Base-by-base conservation (phyloP, 1,139 yeast genomes). In the Komagataea norvegica region DNA sequence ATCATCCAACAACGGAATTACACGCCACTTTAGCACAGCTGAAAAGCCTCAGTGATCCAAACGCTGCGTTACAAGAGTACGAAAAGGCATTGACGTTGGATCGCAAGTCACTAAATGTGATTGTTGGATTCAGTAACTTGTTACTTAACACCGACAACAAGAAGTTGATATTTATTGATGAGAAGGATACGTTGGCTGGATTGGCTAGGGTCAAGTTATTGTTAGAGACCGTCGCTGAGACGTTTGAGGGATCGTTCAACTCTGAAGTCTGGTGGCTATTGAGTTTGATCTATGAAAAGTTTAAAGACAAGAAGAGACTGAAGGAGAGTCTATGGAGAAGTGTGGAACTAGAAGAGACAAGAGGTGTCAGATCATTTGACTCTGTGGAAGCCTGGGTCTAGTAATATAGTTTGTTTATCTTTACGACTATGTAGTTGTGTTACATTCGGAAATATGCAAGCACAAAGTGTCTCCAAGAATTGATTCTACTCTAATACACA, bases 201-300 rank as follows among this genome's bases (percentile, higher is more conserved):
- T 57, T 73, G 10, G 78, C 86, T 4, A 66, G 94, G 38, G 64
- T 81, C 44, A 76, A 79, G 55, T 71, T 76, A 38, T 61, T 77
- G 37, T 64, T 87, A 39, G 91, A 84, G 49, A 60, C 66, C n/a
- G 57, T 79, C 59, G 74, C 79, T 55, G 51, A 67, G 46, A 62
- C 67, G 4, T 61, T 65, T 21, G 64, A 63, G 29, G 93, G 86
- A 3, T 62, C 71, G 44, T 72, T 73, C 51, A 66, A 68, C 23
- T 65, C 85, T 2, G 95, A 86, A 56, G 70, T 82, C 11, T 84
- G 93, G 87, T 80, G 77, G 71, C 70, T 74, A 42, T 66, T 86
- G 45, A 75, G 88, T 4, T 64, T 71, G 48, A 68, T 83, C 25
- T 82, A 82, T 55, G 91, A 81, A 49, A 62, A 57, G 20, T 67